These are phyloP conservation scores for Nemophila menziesii DNA, from an alignment of 257 asterid species.

Conservation along the genomic window DNA sequence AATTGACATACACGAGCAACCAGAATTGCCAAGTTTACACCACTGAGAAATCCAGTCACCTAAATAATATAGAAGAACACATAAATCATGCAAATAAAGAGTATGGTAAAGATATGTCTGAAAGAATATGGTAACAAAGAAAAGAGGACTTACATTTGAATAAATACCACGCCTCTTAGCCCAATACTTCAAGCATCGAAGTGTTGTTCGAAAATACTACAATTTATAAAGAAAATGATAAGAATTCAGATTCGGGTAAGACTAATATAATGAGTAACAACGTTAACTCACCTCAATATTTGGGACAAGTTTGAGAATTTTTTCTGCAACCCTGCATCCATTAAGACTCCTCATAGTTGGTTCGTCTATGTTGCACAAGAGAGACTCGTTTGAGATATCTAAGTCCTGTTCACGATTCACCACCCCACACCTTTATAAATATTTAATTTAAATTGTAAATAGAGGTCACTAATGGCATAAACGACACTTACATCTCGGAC, in stretches of 20 bases:
- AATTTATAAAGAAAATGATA: constrained; percentile 2
- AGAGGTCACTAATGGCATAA: neutral
- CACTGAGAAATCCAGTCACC: constrained; percentile 99
- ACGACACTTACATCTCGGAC: constrained; percentile 72
- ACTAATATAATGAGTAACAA: no score
- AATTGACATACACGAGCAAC: constrained; percentile 92
- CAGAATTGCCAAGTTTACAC: constrained; percentile 94
- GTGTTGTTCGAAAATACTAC: constrained; percentile 68
- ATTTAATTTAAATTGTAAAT: no score
- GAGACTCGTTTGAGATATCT: constrained; percentile 66
- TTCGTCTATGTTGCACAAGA: constrained; percentile 73
- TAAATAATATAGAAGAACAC: constrained; percentile 11
- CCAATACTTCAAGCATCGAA: constrained; percentile 82
- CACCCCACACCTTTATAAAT: neutral
- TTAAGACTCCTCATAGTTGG: constrained; percentile 88
- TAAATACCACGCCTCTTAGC: constrained; percentile 91
- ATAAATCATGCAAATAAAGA: constrained; percentile 1
- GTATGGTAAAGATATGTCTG: neutral
- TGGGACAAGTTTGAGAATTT: constrained; percentile 86
- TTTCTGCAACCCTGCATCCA: constrained; percentile 96
- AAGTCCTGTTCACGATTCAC: constrained; percentile 45
- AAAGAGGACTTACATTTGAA: constrained; percentile 58
- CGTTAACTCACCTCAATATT: constrained; percentile 58
- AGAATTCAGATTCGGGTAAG: neutral
- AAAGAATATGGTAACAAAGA: neutral